phyloP scores from a whole-genome alignment of 169 alveolate genomes.

The Perkinsus olseni region DNA sequence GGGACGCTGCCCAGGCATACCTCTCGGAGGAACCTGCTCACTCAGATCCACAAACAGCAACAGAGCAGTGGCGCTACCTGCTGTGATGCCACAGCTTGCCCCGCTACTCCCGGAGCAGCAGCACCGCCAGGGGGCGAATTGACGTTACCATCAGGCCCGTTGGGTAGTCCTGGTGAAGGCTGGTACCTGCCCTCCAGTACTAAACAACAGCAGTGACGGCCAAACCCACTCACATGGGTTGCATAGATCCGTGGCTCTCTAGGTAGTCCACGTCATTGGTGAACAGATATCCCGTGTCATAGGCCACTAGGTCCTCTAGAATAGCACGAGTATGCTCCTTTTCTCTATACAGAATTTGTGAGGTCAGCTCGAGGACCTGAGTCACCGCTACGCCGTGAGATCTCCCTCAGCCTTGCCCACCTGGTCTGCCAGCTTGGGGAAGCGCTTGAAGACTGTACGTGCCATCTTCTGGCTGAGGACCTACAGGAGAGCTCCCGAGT shows the following conservation, averaged over 20 bases:
- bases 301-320: slow-evolving; percentile 72
- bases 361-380: slow-evolving; percentile 8
- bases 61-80: background rate
- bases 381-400: slow-evolving; percentile 43
- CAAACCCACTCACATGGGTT: background rate
- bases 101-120: background rate
- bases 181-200: background rate
- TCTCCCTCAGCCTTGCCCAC: slow-evolving; percentile 36
- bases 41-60: background rate
- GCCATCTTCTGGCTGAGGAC: slow-evolving; percentile 77
- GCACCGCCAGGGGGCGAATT: slow-evolving; percentile 20
- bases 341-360: slow-evolving; percentile 68
- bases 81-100: background rate
- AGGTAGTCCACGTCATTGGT: slow-evolving; percentile 86
- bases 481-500: slow-evolving; percentile 61
- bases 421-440: slow-evolving; percentile 79
- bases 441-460: slow-evolving; percentile 77
- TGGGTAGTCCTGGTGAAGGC: background rate
- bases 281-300: slow-evolving; percentile 83
- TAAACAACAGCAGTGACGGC: background rate
- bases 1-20: background rate
- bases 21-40: background rate
- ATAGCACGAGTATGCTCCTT: slow-evolving; percentile 71
- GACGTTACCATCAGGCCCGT: slow-evolving; percentile 34
- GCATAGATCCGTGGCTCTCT: slow-evolving; percentile 56